phyloP scores from a whole-genome alignment of 208 protist species.

The Trypanosoma platydactyli region DNA sequence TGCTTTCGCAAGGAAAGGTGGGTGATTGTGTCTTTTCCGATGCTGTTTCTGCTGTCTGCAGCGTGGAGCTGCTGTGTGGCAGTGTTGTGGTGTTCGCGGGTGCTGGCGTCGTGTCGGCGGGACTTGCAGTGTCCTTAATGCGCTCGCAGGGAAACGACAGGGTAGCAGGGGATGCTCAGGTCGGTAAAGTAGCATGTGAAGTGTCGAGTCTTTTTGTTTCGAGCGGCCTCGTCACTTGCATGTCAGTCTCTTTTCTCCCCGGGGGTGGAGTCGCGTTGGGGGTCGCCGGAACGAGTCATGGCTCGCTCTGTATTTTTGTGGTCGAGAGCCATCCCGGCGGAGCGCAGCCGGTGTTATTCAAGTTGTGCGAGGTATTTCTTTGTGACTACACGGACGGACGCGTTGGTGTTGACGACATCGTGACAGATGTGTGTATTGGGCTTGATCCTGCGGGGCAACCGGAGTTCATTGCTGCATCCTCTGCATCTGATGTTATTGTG shows the following conservation, averaged over 20 bases:
- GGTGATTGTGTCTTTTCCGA: conserved; percentile 10
- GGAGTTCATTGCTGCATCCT: conserved; percentile 59
- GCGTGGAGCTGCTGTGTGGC: conserved; percentile 16
- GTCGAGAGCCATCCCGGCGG: conserved; percentile 25
- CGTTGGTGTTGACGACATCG: conserved; percentile 34
- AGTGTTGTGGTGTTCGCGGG: conserved; percentile 22
- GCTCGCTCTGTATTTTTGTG: conserved; percentile 49
- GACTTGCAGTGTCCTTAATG: conserved; percentile 8
- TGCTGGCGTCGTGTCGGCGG: conserved; percentile 27
- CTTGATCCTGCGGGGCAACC: conserved; percentile 61
- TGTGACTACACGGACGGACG: conserved; percentile 29
- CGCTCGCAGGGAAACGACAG: too few species aligned
- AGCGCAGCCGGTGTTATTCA: conserved; percentile 24
- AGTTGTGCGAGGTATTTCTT: conserved; percentile 41
- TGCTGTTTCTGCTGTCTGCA: conserved; percentile 10
- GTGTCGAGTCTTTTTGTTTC: neutral
- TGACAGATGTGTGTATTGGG: conserved; percentile 50
- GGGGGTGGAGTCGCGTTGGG: conserved; percentile 41
- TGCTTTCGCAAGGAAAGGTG: too few species aligned
- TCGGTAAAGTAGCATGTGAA: neutral
- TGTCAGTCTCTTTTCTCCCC: conserved; percentile 40
- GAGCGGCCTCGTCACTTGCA: conserved; percentile 36
- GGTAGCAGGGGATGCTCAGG: neutral
- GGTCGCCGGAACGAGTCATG: conserved; percentile 56
- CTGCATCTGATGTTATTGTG: conserved; percentile 40